These are phyloP conservation scores for Leccinum uliginosum DNA, from an alignment of 768 basidiomycete genomes.

Conservation along the genomic window DNA sequence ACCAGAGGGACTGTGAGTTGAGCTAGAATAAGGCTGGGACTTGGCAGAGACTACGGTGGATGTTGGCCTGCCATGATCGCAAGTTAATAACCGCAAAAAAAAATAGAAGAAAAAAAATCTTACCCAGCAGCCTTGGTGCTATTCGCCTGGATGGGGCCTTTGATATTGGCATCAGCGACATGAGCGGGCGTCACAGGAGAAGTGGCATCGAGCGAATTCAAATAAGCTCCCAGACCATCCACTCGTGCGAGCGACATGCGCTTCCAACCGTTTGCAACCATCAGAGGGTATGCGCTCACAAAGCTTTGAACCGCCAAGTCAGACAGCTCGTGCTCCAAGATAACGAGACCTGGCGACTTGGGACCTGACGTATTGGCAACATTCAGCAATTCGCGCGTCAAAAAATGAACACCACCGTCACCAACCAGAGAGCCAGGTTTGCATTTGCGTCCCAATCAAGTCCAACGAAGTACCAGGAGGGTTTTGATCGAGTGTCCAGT, in stretches of 20 bases:
- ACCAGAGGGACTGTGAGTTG: constrained; percentile 13
- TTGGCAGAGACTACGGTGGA: not conserved
- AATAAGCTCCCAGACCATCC: constrained; percentile 39
- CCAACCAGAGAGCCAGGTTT: constrained; percentile 53
- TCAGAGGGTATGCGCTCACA: constrained; percentile 57
- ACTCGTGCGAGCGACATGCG: constrained; percentile 50
- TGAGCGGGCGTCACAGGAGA: constrained; percentile 25
- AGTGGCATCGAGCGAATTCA: constrained; percentile 38
- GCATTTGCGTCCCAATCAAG: constrained; percentile 46
- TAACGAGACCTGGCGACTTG: constrained; percentile 73
- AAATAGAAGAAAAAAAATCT: not conserved
- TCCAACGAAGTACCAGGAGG: constrained; percentile 40
- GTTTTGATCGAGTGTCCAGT: constrained; percentile 60
- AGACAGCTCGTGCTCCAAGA: constrained; percentile 81
- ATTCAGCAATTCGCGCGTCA: not conserved
- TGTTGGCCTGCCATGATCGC: constrained; percentile 3
- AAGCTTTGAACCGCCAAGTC: constrained; percentile 61
- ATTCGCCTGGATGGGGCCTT: constrained; percentile 13
- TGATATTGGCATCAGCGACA: constrained; percentile 17
- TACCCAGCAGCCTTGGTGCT: constrained; percentile 11
- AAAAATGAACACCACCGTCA: not conserved
- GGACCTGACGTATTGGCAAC: constrained; percentile 37
- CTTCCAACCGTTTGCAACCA: constrained; percentile 70
- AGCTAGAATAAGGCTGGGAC: constrained; percentile 4
- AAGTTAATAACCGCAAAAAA: not conserved